phyloP scores from a whole-genome alignment of 2,329 filamentous ascomycete species.

The Exutisphaerella laricina region DNA sequence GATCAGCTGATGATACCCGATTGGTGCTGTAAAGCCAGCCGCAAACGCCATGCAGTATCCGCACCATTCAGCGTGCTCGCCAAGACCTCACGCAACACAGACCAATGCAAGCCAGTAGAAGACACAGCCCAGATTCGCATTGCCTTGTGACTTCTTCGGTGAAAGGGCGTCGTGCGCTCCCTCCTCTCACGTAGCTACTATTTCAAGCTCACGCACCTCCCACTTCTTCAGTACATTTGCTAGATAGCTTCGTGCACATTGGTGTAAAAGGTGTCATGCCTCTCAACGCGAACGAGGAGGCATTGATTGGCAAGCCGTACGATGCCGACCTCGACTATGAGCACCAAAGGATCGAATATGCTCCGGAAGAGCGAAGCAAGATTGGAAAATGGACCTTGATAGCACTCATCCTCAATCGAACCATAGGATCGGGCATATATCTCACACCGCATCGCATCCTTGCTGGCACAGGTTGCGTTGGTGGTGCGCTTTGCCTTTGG shows the following conservation, averaged over 20 bases:
- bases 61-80: conserved; percentile 1
- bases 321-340: conserved; percentile 12
- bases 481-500: conserved; percentile 38
- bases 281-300: conserved; percentile 19
- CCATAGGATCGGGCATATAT: conserved; percentile 27
- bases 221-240: not conserved
- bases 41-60: conserved; percentile 4
- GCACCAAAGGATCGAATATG: conserved; percentile 18
- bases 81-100: not conserved
- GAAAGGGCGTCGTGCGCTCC: too few species aligned
- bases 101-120: not conserved
- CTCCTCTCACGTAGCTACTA: too few species aligned
- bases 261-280: conserved; percentile 16
- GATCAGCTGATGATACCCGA: conserved; percentile 6
- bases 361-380: conserved; percentile 15
- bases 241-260: not conserved
- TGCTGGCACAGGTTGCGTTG: conserved; percentile 23
- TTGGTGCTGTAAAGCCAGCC: conserved; percentile 1
- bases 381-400: conserved; percentile 21
- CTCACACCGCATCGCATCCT: conserved; percentile 21
- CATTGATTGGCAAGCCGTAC: conserved; percentile 13
- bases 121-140: too few species aligned
- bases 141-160: too few species aligned
- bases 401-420: conserved; percentile 24
- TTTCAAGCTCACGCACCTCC: too few species aligned